Base-by-base conservation (phyloP, 139 green algal genomes). In the Eudorina sp. region DNA sequence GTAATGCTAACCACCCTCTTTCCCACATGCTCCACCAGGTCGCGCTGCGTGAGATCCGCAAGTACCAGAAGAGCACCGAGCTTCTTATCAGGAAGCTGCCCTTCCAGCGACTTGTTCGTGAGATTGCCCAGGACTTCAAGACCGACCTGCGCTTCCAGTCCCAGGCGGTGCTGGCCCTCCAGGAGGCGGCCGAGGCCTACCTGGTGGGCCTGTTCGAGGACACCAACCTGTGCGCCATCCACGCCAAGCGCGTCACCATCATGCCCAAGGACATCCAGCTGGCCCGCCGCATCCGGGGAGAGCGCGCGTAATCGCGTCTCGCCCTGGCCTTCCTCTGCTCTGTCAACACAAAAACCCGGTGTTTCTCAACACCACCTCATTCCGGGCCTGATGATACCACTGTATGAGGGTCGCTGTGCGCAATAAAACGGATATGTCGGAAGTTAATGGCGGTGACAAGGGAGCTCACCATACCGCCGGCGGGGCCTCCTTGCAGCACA, bases 61-160 rank as follows among this genome's bases (percentile, higher is more conserved):
- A 98, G 94, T 99, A 98, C 94, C 96, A 99, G 95, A 99, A 98
- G 94, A 97, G 93, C 83, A 98, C 96, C 2, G 96, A 98, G 93
- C 94, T 97, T 89, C 95, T 99, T 45, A 99, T 99, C 92, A 94
- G 97, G 87, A 99, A 99, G 95, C 94, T 99, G 84, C 97, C 97
- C 41, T 99, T 99, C 94, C 97, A 99, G 95, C 93, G 97, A 62
- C 94, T 99, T 80, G 97, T 99, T n/a, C 95, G 97, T 73, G 97
- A 99, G 94, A 99, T 99, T 84, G 97, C 97, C 45, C 97, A 99
- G 95, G 97, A 99, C 95, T 99, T 99, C 97, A 99, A 99, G 95
- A 93, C 90, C 83, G 90, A 99, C 95, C 94, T 99, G 87, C 94
- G 97, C 88, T 99, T 99, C 95, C 97, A 99, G 95, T 92, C 82